These are phyloP conservation scores for Hypoxylon sp. DNA, from an alignment of 2,329 filamentous ascomycete genomes.

Conservation along the genomic window DNA sequence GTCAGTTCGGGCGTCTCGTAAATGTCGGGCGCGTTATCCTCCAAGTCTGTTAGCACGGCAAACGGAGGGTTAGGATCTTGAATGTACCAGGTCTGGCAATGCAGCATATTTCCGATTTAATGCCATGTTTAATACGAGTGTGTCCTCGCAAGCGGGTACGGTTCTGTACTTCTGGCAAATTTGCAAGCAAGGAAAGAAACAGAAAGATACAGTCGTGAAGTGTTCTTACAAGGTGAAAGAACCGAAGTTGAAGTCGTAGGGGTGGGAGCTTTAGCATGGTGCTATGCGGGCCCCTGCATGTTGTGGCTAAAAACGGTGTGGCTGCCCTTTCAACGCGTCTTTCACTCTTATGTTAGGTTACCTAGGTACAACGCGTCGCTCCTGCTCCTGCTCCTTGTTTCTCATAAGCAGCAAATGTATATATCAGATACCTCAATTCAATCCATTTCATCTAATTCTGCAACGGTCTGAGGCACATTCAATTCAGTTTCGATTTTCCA, in stretches of 20 bases:
- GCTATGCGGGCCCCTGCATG: neutral
- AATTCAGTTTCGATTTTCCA: neutral
- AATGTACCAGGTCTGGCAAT: slow-evolving; percentile 78
- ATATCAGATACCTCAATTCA: neutral
- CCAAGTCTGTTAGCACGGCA: slow-evolving; percentile 41
- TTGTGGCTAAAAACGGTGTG: slow-evolving; percentile 5
- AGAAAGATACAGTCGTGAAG: neutral
- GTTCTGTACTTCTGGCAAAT: neutral
- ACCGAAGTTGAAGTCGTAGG: neutral
- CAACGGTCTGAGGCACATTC: neutral
- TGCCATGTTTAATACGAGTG: slow-evolving; percentile 65
- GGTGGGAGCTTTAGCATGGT: neutral
- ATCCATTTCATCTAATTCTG: neutral
- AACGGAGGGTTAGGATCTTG: slow-evolving; percentile 29
- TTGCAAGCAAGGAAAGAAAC: too few species aligned
- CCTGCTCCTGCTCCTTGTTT: slow-evolving; percentile 12
- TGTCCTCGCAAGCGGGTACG: neutral
- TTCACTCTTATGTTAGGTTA: slow-evolving; percentile 1
- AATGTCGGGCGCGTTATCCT: slow-evolving; percentile 94
- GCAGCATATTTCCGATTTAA: slow-evolving; percentile 85
- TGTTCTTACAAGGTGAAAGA: neutral
- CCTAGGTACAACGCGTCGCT: slow-evolving; percentile 27
- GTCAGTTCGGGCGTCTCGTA: slow-evolving; percentile 96
- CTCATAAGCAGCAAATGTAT: neutral
- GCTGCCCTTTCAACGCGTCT: slow-evolving; percentile 18